phyloP scores from a whole-genome alignment of 2,329 filamentous ascomycete genomes.

The Neurospora crassa region DNA sequence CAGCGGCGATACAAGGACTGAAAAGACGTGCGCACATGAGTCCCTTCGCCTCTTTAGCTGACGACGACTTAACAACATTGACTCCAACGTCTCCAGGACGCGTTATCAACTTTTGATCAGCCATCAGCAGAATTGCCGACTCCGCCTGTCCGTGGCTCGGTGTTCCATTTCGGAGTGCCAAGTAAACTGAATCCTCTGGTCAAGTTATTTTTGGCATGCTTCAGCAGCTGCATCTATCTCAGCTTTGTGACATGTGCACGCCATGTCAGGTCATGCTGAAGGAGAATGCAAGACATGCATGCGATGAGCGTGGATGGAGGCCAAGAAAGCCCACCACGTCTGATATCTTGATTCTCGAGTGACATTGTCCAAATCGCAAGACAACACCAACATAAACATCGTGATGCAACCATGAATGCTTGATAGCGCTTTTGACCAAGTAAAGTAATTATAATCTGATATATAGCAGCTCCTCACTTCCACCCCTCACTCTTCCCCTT shows the following conservation, averaged over 20 bases:
- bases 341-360: not conserved
- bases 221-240: not conserved
- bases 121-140: no score
- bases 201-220: not conserved
- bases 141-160: no score
- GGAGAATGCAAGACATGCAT: not conserved
- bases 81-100: not conserved
- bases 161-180: not conserved
- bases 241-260: not conserved
- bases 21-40: not conserved
- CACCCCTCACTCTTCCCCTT: not conserved
- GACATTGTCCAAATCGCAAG: not conserved
- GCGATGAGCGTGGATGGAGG: not conserved
- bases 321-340: not conserved
- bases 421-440: not conserved
- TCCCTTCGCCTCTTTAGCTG: not conserved
- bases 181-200: not conserved
- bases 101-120: not conserved
- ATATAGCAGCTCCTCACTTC: not conserved
- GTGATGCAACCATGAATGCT: not conserved
- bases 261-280: not conserved
- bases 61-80: not conserved
- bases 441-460: not conserved
- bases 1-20: not conserved
- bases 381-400: not conserved